Base-by-base conservation (phyloP, 345 rosid genomes). In the Hibiscus tridactylites region DNA sequence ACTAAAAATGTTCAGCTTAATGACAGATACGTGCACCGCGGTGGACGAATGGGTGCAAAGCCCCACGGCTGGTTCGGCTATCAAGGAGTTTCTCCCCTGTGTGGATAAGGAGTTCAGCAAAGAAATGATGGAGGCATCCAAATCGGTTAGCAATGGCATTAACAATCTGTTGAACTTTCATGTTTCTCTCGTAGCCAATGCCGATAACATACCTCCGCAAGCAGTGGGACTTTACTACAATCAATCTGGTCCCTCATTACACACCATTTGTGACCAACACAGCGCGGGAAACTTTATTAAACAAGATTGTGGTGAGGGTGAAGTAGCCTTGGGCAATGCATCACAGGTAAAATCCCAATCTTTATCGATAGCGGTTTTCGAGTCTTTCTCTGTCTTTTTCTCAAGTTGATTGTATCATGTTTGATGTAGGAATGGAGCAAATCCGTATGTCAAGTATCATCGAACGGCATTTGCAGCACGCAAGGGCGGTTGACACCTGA, bases 41-140 rank as follows among this genome's bases (percentile, higher is more conserved):
- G 86, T 91, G 95, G 85, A 89, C 53, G 83, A 89, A 65, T 89
- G 95, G 97, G 94, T 87, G 21, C 83, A 80, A 59, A 60, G 85
- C 74, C 95, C 97, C 35, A 83, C 85, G 11, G 92, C 91, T 0
- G 79, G 85, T 10, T 86, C 97, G 31, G 84, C 92, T 1, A 33
- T 91, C 80, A 87, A 85, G 62, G 87, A 87, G 42, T 73, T 91
- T 13, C 83, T 91, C 54, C 95, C 97, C 3, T 91, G 95, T 33
- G 78, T 85, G 73, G 97, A 91, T 73, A 73, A 78, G 2, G 77
- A 82, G 67, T 83, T 86, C 31, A 79, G 90, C 12, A 82, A 78
- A 35, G 86, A 86, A 1, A 84, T 90, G 6, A 71, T 86, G 62
- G 58, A 58, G 7, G 80, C 79, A 47, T 79, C 79, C 54, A 87